Conservation (phyloP, 2,329 filamentous ascomycete species). For the Elsinoe australis region DNA sequence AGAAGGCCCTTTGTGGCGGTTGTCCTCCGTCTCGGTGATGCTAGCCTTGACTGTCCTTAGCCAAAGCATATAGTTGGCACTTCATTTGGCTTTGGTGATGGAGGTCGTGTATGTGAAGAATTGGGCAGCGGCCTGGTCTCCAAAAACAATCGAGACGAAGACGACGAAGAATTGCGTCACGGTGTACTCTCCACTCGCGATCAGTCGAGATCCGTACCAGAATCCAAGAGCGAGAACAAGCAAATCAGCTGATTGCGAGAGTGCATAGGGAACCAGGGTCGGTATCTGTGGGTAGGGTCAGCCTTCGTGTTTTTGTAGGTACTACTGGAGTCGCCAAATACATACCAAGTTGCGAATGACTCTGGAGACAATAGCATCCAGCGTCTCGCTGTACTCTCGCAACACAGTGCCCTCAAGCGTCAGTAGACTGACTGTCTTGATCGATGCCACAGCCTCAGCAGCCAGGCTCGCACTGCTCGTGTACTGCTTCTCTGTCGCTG, state of each 20-base stretch:
- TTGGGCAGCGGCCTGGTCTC: conserved; percentile 59
- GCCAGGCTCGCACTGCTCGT: conserved; percentile 31
- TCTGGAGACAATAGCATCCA: conserved; percentile 26
- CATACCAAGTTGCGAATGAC: conserved; percentile 20
- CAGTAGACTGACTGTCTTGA: conserved; percentile 30
- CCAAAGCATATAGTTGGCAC: conserved; percentile 41
- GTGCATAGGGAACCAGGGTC: conserved; percentile 26
- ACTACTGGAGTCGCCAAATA: not conserved
- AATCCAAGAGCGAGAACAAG: conserved; percentile 30
- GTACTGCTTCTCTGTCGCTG: conserved; percentile 26
- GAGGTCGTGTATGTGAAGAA: conserved; percentile 53
- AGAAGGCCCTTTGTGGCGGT: conserved; percentile 26
- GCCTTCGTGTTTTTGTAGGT: no score
- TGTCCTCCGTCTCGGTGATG: conserved; percentile 33
- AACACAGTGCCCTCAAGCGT: conserved; percentile 28
- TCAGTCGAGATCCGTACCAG: conserved; percentile 31
- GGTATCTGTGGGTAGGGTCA: not conserved
- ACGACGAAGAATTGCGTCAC: conserved; percentile 47
- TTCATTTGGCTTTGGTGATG: conserved; percentile 31
- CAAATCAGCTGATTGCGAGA: conserved; percentile 31
- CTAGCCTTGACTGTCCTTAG: conserved; percentile 33
- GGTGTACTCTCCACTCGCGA: conserved; percentile 30
- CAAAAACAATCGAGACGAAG: conserved; percentile 61
- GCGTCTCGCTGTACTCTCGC: conserved; percentile 25
- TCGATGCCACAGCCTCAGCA: conserved; percentile 30